These are phyloP conservation scores for Theobroma cacao DNA, from an alignment of 345 rosid genomes.

Conservation along the genomic window DNA sequence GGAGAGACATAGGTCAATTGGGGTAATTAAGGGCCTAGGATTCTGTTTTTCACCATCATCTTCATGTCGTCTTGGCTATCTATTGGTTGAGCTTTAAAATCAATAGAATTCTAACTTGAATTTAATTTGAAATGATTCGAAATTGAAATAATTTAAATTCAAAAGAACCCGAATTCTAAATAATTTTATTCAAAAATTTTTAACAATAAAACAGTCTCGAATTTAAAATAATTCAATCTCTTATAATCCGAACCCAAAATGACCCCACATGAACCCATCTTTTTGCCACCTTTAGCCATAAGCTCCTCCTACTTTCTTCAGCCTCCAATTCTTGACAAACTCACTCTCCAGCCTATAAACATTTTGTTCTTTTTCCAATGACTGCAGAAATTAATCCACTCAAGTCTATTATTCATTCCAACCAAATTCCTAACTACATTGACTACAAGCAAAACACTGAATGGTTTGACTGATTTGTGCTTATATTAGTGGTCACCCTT, in stretches of 20 bases:
- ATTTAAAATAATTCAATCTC: too few species aligned
- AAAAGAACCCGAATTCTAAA: too few species aligned
- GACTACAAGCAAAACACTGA: neutral
- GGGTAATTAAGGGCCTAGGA: neutral
- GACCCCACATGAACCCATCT: too few species aligned
- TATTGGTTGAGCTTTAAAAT: too few species aligned
- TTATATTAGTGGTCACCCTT: neutral
- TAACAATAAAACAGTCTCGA: too few species aligned
- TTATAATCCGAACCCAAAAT: too few species aligned
- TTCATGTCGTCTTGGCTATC: neutral
- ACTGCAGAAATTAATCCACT: neutral
- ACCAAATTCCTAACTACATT: neutral
- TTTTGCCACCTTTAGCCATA: too few species aligned
- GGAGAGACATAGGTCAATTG: conserved; percentile 1
- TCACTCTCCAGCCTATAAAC: neutral
- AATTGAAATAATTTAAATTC: too few species aligned
- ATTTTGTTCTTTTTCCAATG: neutral
- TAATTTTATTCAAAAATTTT: too few species aligned
- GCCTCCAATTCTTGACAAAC: conserved; percentile 5
- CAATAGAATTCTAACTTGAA: too few species aligned
- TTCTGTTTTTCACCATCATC: neutral
- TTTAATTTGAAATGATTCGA: too few species aligned
- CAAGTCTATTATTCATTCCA: neutral
- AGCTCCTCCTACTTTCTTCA: too few species aligned
- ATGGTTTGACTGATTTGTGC: neutral